Conservation (phyloP, 371 early-diverging fungal genomes). For the Nematocida displodere region DNA sequence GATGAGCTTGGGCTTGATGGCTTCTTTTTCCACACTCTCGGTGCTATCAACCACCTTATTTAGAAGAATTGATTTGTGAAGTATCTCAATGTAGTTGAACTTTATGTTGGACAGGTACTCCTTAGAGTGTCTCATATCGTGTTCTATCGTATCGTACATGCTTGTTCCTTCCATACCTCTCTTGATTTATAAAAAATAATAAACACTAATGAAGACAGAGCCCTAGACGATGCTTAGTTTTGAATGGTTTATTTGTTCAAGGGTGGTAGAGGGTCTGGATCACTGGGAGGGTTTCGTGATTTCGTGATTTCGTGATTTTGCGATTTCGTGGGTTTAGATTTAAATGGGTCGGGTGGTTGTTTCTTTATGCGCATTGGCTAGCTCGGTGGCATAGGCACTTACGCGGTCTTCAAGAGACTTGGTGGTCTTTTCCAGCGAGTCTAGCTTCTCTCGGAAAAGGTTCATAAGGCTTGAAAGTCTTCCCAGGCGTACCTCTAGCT, state of each 20-base stretch:
- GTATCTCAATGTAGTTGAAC: conserved; percentile 48
- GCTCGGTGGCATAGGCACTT: neutral
- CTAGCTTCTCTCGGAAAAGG: conserved; percentile 36
- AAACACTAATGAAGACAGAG: neutral
- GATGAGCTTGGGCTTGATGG: neutral
- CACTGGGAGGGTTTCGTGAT: neutral
- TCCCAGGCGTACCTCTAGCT: conserved; percentile 3
- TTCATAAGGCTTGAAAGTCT: conserved; percentile 27
- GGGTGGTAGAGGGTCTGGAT: too few species aligned
- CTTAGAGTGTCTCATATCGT: conserved; percentile 50
- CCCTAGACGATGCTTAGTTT: too few species aligned
- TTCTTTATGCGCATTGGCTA: conserved; percentile 37
- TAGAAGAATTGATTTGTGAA: conserved; percentile 43
- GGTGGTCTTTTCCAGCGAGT: conserved; percentile 24
- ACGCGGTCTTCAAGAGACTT: conserved; percentile 30
- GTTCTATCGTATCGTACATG: conserved; percentile 47
- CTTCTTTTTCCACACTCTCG: neutral
- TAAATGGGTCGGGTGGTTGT: neutral
- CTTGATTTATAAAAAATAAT: neutral
- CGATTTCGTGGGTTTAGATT: neutral
- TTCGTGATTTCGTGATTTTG: neutral
- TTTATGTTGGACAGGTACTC: conserved; percentile 49
- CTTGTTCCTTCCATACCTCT: neutral
- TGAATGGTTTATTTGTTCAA: too few species aligned
- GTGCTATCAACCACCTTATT: neutral